A percentile compares a stretch with the other conserved stretches of the same genome.
These are phyloP conservation scores for Chrysopogon serrulatus DNA, from an alignment of 176 grass and related monocot genomes.

Conservation along the genomic window DNA sequence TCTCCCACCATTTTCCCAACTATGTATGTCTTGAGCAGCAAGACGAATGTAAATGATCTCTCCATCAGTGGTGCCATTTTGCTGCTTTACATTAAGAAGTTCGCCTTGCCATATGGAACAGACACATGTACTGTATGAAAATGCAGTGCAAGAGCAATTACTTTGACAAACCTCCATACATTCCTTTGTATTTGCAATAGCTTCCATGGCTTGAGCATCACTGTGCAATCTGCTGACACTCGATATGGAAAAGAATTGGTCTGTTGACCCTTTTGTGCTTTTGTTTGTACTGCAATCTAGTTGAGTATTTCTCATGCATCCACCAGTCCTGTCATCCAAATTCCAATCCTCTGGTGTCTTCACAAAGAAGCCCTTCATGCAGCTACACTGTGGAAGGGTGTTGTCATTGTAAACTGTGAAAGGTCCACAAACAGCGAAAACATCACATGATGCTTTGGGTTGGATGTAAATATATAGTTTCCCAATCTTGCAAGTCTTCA, in stretches of 20 bases:
- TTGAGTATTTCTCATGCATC: conserved; percentile 10
- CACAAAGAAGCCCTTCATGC: not conserved
- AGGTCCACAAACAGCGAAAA: not conserved
- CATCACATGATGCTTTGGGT: not conserved
- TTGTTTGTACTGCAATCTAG: not conserved
- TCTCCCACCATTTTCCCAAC: too few relatives aligned
- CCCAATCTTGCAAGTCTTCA: conserved; percentile 6
- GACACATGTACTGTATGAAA: not conserved
- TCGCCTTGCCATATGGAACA: not conserved
- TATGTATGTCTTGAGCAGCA: too few relatives aligned
- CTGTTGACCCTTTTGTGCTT: not conserved
- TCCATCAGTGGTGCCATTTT: not conserved
- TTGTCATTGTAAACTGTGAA: not conserved
- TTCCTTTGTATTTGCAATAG: not conserved
- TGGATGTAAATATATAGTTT: conserved; percentile 11
- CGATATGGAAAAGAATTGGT: not conserved
- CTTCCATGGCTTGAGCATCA: not conserved
- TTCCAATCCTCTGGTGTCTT: not conserved
- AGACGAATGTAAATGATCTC: not conserved
- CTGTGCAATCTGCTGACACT: not conserved
- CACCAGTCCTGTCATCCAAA: not conserved
- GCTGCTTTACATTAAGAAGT: not conserved
- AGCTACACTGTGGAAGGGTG: not conserved
- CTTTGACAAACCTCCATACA: not conserved
- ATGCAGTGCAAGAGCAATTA: not conserved